A percentile compares a stretch with the other conserved stretches of the same genome.
These are phyloP conservation scores for Puccinia horiana DNA, from an alignment of 1,284 basidiomycete species.

Conservation along the genomic window DNA sequence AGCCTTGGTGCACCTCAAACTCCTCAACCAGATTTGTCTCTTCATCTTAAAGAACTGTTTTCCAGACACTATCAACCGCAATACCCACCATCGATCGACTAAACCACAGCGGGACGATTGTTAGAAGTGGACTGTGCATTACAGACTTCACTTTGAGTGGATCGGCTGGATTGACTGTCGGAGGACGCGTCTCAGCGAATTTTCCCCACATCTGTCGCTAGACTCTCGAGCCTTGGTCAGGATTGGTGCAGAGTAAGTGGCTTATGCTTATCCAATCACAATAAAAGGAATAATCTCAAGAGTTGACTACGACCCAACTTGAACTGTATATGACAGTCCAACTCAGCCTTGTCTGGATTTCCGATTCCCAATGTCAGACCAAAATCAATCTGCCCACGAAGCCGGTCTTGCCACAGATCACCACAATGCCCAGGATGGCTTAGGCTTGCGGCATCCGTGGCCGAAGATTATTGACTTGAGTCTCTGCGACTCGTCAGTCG, in stretches of 20 bases:
- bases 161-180: neutral
- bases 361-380: neutral
- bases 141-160: neutral
- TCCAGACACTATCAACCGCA: too few relatives aligned
- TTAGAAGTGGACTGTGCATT: too few relatives aligned
- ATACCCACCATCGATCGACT: too few relatives aligned
- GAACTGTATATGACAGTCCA: too few relatives aligned
- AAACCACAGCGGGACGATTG: too few relatives aligned
- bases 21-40: too few relatives aligned
- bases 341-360: neutral
- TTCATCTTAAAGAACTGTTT: too few relatives aligned
- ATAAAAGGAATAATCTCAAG: too few relatives aligned
- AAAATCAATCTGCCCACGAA: neutral
- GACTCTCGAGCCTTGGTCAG: neutral
- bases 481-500: neutral
- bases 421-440: neutral
- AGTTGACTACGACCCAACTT: too few relatives aligned
- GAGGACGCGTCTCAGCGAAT: neutral
- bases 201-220: neutral
- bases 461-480: slow-evolving; percentile 23
- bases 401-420: neutral
- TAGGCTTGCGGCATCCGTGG: too few relatives aligned
- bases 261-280: neutral
- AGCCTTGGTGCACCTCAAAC: too few relatives aligned
- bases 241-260: neutral